Evolutionary conservation across 495 filamentous ascomycete species (phyloP).

Genomic region (Penicillium angulare): DNA sequence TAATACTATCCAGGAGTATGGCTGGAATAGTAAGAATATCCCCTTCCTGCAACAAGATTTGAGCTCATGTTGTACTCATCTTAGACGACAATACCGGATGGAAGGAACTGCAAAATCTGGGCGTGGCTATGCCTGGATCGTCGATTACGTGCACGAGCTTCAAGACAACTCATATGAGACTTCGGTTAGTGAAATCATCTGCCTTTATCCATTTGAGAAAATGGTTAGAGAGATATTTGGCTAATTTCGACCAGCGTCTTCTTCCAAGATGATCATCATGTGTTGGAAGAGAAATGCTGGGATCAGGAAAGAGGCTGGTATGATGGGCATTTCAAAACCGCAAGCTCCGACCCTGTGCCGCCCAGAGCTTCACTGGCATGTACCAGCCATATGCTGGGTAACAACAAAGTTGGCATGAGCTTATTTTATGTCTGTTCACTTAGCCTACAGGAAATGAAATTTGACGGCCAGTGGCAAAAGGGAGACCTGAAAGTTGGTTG

Average conservation of each 20-base stretch:
- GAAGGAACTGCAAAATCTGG: slow-evolving; percentile 15
- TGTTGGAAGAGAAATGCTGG: slow-evolving; percentile 8
- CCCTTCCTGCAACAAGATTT: neutral
- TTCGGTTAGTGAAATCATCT: neutral
- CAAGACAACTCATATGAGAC: neutral
- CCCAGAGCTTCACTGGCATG: slow-evolving; percentile 9
- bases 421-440: slow-evolving; percentile 8
- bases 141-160: slow-evolving; percentile 12
- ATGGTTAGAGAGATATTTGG: neutral
- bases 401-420: slow-evolving; percentile 1
- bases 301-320: slow-evolving; percentile 20
- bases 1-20: slow-evolving; percentile 19
- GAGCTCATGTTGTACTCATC: neutral
- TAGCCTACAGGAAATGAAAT: slow-evolving; percentile 7
- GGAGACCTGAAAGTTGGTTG: slow-evolving; percentile 5
- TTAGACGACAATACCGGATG: slow-evolving; percentile 9
- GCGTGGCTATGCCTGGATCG: slow-evolving; percentile 10
- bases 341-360: neutral
- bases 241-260: slow-evolving; percentile 5
- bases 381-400: slow-evolving; percentile 6
- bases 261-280: slow-evolving; percentile 3
- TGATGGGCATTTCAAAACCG: slow-evolving; percentile 2
- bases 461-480: slow-evolving; percentile 6
- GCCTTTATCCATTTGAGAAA: neutral
- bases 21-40: slow-evolving; percentile 2